These are phyloP conservation scores for Termitomyces heimii DNA, from an alignment of 768 basidiomycete species.

Conservation along the genomic window DNA sequence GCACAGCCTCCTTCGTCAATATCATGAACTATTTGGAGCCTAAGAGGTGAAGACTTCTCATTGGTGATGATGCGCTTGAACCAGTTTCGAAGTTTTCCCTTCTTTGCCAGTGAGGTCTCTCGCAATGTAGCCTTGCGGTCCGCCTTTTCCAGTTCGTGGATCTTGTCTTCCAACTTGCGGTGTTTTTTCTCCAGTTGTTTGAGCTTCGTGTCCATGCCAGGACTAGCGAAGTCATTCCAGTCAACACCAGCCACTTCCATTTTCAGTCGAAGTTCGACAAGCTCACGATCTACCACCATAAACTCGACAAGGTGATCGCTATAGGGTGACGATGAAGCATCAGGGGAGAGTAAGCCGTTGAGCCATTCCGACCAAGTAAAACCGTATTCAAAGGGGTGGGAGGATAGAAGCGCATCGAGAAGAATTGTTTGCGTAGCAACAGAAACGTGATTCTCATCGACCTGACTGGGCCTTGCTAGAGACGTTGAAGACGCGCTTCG, in stretches of 20 bases:
- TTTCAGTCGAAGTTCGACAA: constrained; percentile 18
- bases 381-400: constrained; percentile 10
- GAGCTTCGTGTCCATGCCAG: constrained; percentile 28
- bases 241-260: constrained; percentile 9
- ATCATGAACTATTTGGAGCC: constrained; percentile 33
- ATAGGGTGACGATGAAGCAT: constrained; percentile 27
- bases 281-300: constrained; percentile 22
- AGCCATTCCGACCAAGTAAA: constrained; percentile 35
- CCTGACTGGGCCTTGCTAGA: constrained; percentile 7
- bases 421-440: constrained; percentile 24
- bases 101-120: constrained; percentile 23
- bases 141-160: constrained; percentile 19
- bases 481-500: constrained; percentile 12
- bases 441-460: constrained; percentile 14
- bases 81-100: constrained; percentile 57
- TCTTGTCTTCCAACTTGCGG: constrained; percentile 30
- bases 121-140: constrained; percentile 20
- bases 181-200: constrained; percentile 38
- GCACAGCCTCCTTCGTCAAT: constrained; percentile 32
- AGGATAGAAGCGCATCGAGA: constrained; percentile 13
- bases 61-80: constrained; percentile 50
- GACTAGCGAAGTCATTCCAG: constrained; percentile 11
- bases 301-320: constrained; percentile 21
- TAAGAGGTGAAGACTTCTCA: constrained; percentile 24
- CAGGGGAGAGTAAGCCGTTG: constrained; percentile 22